Percentiles rank a stretch among this genome's conserved stretches.
Evolutionary conservation across 441 rosid species (phyloP).

Genomic region (Mallotus japonicus): DNA sequence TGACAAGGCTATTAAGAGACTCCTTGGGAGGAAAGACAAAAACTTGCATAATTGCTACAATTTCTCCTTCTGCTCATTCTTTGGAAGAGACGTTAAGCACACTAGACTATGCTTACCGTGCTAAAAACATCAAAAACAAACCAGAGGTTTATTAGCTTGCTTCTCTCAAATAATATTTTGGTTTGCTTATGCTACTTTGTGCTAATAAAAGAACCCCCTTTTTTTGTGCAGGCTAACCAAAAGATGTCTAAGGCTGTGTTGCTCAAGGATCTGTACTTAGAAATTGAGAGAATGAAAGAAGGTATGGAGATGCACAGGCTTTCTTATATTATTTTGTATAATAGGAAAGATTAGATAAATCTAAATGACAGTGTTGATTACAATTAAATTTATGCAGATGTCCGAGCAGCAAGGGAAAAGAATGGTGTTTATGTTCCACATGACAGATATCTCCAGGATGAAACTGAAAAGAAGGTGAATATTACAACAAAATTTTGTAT

Average conservation of each 20-base stretch:
- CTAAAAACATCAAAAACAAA: constrained; percentile 86
- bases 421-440: constrained; percentile 81
- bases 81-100: constrained; percentile 94
- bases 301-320: constrained; percentile 41
- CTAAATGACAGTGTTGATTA: not conserved
- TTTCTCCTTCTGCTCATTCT: constrained; percentile 82
- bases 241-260: constrained; percentile 76
- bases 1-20: constrained; percentile 89
- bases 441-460: constrained; percentile 77
- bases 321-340: not conserved
- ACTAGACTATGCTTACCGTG: constrained; percentile 89
- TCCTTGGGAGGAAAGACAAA: constrained; percentile 95
- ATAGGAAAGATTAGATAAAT: not conserved
- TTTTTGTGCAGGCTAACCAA: constrained; percentile 76
- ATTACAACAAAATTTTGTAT: constrained; percentile 9
- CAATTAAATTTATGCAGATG: constrained; percentile 48
- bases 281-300: constrained; percentile 89
- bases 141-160: constrained; percentile 67
- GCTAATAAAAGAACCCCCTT: constrained; percentile 17
- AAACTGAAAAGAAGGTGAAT: constrained; percentile 84
- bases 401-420: constrained; percentile 87
- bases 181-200: constrained; percentile 13
- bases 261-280: constrained; percentile 84
- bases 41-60: constrained; percentile 93
- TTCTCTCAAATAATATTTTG: not conserved